Base-by-base conservation (phyloP, 164 flowering plant genomes). In the Taxillus chinensis region DNA sequence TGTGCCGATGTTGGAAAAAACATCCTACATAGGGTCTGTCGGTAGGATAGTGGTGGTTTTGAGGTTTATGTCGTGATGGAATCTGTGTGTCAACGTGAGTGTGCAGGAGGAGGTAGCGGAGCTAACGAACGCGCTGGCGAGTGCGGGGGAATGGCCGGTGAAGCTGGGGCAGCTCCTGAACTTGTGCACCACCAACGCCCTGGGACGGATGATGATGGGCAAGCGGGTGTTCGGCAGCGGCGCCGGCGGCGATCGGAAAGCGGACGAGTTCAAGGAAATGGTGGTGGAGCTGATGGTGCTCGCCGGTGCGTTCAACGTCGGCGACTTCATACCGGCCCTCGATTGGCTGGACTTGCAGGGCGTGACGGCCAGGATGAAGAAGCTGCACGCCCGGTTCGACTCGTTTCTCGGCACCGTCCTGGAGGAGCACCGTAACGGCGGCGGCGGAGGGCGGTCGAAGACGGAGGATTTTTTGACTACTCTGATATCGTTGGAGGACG, bases 201-300 rank as follows among this genome's bases (percentile, higher is more conserved):
- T 92, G 9, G 85, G 73, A 14, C 72, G 91, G 64, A 90, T 77
- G 67, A 74, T 89, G 83, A 41, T 92, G 0, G 98, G 98, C n/a
- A 51, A 68, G 53, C 66, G 87, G 57, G 85, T 89, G 67, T 84
- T 90, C 71, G 84, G 79, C 3, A 80, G 77, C 61, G 80, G 75
- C 0, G 64, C 59, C 41, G 77, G 79, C 0, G 64, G 74, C 4
- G 75, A 46, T 2, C 61, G 71, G 4, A 68, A 75, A 64, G 80
- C 92, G 0, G 86, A 81, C 3, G 90, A 85, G 72, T 91, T 91
- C 70, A 86, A 85, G 65, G 74, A 78, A 8, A 91, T 88, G 97
- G 97, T 91, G 56, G 84, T 85, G 74, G 93, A 91, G 77, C 37
- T 85, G 71, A 90, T 90, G 97, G 86, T 73, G 41, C 57, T 90